Percentiles rank a stretch among this genome's conserved stretches.
phyloP scores from a whole-genome alignment of 75 land plant genomes.

The Selaginella tamariscina region DNA sequence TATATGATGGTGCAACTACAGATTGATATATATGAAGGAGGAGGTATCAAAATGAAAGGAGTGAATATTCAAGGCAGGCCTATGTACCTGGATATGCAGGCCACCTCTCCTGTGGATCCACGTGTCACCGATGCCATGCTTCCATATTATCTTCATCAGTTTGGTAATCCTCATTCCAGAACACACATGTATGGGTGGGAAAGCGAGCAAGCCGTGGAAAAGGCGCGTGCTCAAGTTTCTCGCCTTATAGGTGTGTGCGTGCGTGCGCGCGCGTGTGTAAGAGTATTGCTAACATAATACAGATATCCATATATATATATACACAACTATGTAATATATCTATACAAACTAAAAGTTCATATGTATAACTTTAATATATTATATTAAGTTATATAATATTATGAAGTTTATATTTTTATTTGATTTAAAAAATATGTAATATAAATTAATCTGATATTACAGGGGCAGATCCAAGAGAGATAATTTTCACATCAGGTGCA shows the following conservation, averaged over 20 bases:
- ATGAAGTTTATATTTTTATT: no score
- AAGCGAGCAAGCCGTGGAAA: constrained; percentile 79
- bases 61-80: constrained; percentile 82
- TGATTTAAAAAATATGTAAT: no score
- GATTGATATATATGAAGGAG: no score
- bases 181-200: constrained; percentile 96
- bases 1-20: no score
- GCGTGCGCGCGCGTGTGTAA: no score
- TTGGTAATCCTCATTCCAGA: constrained; percentile 91
- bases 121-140: constrained; percentile 90
- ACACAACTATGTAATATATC: no score
- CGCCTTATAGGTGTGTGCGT: constrained; percentile 45
- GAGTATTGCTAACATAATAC: no score
- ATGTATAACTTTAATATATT: no score
- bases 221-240: constrained; percentile 65
- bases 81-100: constrained; percentile 97
- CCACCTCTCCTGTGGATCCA: constrained; percentile 91
- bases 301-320: no score
- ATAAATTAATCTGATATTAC: no score
- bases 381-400: no score
- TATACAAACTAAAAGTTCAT: no score
- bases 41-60: constrained; percentile 58
- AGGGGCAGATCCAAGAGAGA: constrained; percentile 73
- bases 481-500: constrained; percentile 94
- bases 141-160: constrained; percentile 60